Base-by-base conservation (phyloP, 2,329 filamentous ascomycete genomes). In the Penicillium olsonii region DNA sequence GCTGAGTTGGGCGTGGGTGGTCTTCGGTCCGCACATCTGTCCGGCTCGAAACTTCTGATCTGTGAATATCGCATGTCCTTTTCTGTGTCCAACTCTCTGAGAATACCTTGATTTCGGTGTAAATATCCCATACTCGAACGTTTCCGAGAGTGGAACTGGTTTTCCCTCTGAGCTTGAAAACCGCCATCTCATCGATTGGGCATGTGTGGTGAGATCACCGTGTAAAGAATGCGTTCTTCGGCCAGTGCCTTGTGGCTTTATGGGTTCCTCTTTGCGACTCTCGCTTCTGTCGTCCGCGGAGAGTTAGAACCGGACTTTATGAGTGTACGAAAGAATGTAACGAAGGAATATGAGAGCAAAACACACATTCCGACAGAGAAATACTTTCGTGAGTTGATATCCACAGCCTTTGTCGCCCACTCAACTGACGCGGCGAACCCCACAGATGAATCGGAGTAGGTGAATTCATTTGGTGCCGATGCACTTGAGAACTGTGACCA, bases 351-450 rank as follows among this genome's bases (percentile, higher is more conserved):
- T 53, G 70, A 69, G 42, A 72, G 68, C 18, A 65, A 66, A 51
- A 60, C 58, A 19, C 65, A 67, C 11, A 69, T 75, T 45, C 69
- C 72, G 2, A 69, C 64, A 11, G 64, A 70, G 31, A 81, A 80
- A 64, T 80, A 80, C 62, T 80, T 80, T 61, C 75, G 72, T 73
- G 56, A 68, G 71, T 22, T 42, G 40, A 33, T 33, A 18, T 37
- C 15, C 12, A 29, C 15, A 19, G 37, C 29, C 45, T 47, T 29
- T 31, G 29, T n/a, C 29, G 29, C 12, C n/a, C n/a, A 12, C n/a
- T n/a, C 2, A 31, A 31, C 29, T 31, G 29, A 31, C 29, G 29
- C n/a, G 29, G 29, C 29, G n/a, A 31, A n/a, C 29, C 14, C 29
- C 29, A 31, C 48, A 73, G 71, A 76, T 61, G 77, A 79, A 65